These are phyloP conservation scores for Hymenochaete sp. DNA, from an alignment of 1,284 basidiomycete genomes.

Conservation along the genomic window DNA sequence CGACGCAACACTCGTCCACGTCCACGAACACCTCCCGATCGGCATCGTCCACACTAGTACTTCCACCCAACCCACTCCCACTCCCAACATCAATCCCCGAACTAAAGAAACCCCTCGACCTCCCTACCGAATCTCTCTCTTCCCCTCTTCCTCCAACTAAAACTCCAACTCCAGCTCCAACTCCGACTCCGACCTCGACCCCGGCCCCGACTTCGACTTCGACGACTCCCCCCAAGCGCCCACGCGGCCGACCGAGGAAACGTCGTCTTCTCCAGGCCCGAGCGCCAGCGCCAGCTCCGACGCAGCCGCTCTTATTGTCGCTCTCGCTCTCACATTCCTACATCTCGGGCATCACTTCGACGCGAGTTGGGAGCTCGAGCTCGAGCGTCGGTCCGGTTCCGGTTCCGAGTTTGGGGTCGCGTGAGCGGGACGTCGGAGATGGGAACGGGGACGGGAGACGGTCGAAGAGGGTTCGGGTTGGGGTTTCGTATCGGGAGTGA, in stretches of 20 bases:
- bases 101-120: not conserved
- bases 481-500: no score
- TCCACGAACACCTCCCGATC: not conserved
- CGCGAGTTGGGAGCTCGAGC: no score
- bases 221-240: constrained; percentile 2
- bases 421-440: no score
- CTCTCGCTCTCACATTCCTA: no score
- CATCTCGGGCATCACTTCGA: no score
- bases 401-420: no score
- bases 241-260: constrained; percentile 2
- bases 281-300: no score
- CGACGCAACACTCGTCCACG: not conserved
- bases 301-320: no score
- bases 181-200: not conserved
- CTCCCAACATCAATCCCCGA: not conserved
- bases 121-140: not conserved
- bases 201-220: not conserved
- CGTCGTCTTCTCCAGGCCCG: no score
- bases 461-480: no score
- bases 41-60: not conserved
- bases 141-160: not conserved
- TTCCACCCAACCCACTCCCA: not conserved
- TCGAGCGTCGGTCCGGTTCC: no score
- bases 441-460: no score
- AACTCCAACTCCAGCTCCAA: not conserved